phyloP scores from a whole-genome alignment of 768 basidiomycete genomes.

The Aureoboletus auriporus region DNA sequence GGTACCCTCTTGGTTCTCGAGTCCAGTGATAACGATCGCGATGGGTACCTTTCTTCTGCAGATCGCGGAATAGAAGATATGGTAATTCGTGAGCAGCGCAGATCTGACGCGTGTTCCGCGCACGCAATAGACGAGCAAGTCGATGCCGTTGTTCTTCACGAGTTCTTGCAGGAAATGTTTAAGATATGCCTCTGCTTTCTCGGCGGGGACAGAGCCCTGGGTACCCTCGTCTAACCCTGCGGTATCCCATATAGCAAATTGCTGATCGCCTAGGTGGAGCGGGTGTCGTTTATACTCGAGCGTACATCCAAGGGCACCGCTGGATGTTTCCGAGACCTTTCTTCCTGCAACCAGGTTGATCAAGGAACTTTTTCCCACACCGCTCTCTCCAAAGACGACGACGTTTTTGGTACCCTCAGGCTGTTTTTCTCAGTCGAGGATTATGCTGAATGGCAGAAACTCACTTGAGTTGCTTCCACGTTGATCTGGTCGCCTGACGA shows the following conservation, averaged over 20 bases:
- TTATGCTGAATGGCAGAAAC: neutral
- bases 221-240: conserved; percentile 30
- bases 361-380: conserved; percentile 42
- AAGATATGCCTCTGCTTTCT: conserved; percentile 29
- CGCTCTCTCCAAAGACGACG: conserved; percentile 41
- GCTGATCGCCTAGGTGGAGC: conserved; percentile 14
- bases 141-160: conserved; percentile 32
- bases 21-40: conserved; percentile 37
- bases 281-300: conserved; percentile 26
- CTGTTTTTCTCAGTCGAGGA: conserved; percentile 2
- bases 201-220: conserved; percentile 25
- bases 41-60: conserved; percentile 38
- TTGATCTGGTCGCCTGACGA: neutral
- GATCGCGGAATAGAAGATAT: conserved; percentile 36
- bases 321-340: conserved; percentile 27
- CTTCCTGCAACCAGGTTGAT: conserved; percentile 37
- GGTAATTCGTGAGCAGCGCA: conserved; percentile 35
- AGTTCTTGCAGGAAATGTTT: conserved; percentile 34
- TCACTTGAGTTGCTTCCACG: conserved; percentile 6
- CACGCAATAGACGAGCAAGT: conserved; percentile 39
- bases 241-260: conserved; percentile 31
- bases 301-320: conserved; percentile 33
- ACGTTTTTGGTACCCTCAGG: conserved; percentile 27
- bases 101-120: conserved; percentile 36
- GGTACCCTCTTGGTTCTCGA: conserved; percentile 33